These are phyloP conservation scores for Claviceps lovelessii DNA, from an alignment of 2,329 filamentous ascomycete species.

Conservation along the genomic window DNA sequence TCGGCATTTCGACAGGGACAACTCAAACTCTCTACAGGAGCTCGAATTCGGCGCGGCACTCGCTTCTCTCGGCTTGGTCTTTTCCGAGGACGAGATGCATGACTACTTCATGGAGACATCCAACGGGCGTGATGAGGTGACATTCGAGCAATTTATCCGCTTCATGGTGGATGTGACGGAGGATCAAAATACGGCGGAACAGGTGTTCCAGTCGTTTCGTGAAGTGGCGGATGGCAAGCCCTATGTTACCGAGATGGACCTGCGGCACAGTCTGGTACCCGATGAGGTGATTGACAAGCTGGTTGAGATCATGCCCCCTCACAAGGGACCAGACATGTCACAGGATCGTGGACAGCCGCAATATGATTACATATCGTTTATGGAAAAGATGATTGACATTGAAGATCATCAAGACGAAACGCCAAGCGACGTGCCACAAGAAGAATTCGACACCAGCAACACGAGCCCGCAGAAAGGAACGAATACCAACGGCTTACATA, in stretches of 20 bases:
- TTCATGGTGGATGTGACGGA: slow-evolving; percentile 99
- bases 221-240: slow-evolving; percentile 98
- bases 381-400: slow-evolving; percentile 65
- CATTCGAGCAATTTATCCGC: slow-evolving; percentile 95
- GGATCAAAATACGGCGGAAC: slow-evolving; percentile 95
- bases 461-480: slow-evolving; percentile 18
- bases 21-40: slow-evolving; percentile 78
- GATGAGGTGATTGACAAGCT: slow-evolving; percentile 95
- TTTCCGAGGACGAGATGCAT: slow-evolving; percentile 97
- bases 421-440: slow-evolving; percentile 19
- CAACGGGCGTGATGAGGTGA: slow-evolving; percentile 62
- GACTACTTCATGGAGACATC: slow-evolving; percentile 85
- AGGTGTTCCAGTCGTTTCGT: slow-evolving; percentile 94
- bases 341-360: slow-evolving; percentile 74
- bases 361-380: slow-evolving; percentile 94
- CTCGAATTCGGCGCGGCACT: slow-evolving; percentile 92
- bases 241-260: slow-evolving; percentile 94
- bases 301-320: slow-evolving; percentile 69
- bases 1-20: slow-evolving; percentile 89
- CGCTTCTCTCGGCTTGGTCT: slow-evolving; percentile 87
- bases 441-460: slow-evolving; percentile 20
- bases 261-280: slow-evolving; percentile 85
- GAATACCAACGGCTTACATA: slow-evolving; percentile 20
- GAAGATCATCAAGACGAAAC: slow-evolving; percentile 16
- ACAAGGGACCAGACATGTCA: slow-evolving; percentile 72